Conservation (phyloP, 768 basidiomycete genomes). For the Polyporus arcularius region DNA sequence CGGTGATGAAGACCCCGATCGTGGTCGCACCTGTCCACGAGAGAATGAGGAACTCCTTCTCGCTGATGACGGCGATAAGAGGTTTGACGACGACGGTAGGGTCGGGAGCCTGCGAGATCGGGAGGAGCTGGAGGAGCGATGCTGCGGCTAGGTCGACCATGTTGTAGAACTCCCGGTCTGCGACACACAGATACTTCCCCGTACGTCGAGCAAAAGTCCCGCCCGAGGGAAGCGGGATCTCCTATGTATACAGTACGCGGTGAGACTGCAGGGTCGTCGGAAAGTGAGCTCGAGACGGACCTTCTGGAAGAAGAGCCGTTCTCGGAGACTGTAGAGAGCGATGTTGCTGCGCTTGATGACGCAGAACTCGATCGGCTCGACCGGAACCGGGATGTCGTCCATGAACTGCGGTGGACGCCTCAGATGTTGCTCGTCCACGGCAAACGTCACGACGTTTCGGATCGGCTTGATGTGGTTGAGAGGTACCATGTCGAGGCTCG, state of each 20-base stretch:
- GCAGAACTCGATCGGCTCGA: constrained; percentile 67
- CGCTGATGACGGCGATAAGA: constrained; percentile 71
- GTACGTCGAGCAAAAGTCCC: constrained; percentile 61
- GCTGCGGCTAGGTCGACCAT: constrained; percentile 77
- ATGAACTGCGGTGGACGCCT: constrained; percentile 46
- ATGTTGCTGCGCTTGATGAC: constrained; percentile 70
- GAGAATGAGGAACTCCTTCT: constrained; percentile 82
- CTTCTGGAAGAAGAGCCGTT: constrained; percentile 62
- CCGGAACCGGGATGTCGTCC: constrained; percentile 38
- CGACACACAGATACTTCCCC: constrained; percentile 68
- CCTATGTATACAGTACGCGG: constrained; percentile 40
- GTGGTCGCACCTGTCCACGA: constrained; percentile 83
- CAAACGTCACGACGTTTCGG: constrained; percentile 76
- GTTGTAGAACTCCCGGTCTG: constrained; percentile 72
- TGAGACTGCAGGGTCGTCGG: background rate
- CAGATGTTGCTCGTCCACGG: constrained; percentile 79
- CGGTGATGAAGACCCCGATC: constrained; percentile 84
- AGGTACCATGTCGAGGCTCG: constrained; percentile 74
- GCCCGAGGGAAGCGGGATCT: constrained; percentile 67
- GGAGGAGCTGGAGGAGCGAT: constrained; percentile 71
- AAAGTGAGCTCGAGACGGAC: constrained; percentile 35
- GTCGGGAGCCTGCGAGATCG: constrained; percentile 69
- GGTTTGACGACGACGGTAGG: constrained; percentile 52
- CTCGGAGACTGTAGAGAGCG: constrained; percentile 64
- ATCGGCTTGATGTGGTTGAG: constrained; percentile 67